Evolutionary conservation across 345 rosid genomes (phyloP).

Genomic region (Orychophragmus violaceus): DNA sequence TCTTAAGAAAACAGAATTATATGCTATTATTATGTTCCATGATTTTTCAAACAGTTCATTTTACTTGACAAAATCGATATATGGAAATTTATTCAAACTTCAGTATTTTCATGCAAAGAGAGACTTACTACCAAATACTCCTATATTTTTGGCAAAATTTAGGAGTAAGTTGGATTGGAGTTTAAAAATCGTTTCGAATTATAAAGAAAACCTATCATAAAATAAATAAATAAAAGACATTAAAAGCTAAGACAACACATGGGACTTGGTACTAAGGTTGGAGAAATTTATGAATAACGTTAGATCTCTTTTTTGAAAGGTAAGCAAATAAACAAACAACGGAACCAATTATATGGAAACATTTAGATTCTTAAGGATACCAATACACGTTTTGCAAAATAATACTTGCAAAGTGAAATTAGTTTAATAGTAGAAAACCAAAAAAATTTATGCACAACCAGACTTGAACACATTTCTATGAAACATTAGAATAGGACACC

Average conservation of each 20-base stretch:
- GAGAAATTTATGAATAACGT: slow-evolving; percentile 5
- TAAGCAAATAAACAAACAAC: slow-evolving; percentile 13
- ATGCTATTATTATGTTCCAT: not conserved
- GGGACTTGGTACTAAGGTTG: slow-evolving; percentile 13
- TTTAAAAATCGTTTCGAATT: not conserved
- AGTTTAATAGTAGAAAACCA: no score
- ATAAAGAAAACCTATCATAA: no score
- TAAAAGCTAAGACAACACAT: slow-evolving; percentile 5
- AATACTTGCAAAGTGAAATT: no score
- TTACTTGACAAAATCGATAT: not conserved
- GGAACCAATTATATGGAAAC: slow-evolving; percentile 19
- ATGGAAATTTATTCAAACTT: not conserved
- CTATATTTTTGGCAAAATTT: not conserved
- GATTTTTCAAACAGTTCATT: not conserved
- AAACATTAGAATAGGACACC: no score
- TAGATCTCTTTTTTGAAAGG: not conserved
- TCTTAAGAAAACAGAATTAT: not conserved
- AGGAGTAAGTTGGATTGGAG: not conserved
- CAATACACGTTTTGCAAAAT: slow-evolving; percentile 4
- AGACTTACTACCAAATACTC: not conserved
- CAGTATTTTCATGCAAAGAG: not conserved
- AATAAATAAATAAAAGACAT: not conserved
- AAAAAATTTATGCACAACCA: no score
- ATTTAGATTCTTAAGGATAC: not conserved
- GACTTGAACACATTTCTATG: no score